phyloP scores from a whole-genome alignment of 192 early-diverging fungal species.

The Mortierella alpina region DNA sequence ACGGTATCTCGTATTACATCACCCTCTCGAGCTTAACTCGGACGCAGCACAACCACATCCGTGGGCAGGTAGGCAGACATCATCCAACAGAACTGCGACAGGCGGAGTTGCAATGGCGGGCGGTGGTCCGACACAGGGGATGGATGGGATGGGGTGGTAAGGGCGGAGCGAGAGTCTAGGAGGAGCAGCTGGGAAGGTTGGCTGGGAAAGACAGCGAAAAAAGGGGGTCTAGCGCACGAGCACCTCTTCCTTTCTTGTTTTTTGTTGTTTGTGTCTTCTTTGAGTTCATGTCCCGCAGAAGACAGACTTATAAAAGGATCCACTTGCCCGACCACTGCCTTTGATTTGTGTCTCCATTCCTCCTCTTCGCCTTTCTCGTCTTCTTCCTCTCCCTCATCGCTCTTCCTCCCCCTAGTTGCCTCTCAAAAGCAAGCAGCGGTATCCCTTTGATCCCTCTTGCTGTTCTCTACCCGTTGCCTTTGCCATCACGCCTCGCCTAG shows the following conservation, averaged over 20 bases:
- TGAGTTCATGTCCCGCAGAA: background rate
- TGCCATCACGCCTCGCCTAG: too few species aligned
- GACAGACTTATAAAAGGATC: background rate
- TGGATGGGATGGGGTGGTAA: background rate
- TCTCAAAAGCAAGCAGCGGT: background rate
- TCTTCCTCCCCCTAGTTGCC: background rate
- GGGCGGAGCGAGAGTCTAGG: conserved; percentile 14
- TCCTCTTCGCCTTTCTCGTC: background rate
- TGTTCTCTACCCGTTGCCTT: background rate
- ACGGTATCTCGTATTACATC: background rate
- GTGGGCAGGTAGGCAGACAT: background rate
- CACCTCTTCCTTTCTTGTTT: background rate
- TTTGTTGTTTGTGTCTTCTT: background rate
- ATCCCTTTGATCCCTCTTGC: background rate
- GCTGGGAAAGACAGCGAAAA: background rate
- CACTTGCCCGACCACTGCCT: too few species aligned
- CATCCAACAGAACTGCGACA: background rate
- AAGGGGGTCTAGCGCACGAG: background rate
- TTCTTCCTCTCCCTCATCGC: too few species aligned
- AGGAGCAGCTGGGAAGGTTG: background rate
- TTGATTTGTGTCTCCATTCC: background rate
- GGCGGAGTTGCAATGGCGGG: conserved; percentile 10
- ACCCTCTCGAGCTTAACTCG: background rate
- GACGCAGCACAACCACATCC: conserved; percentile 1
- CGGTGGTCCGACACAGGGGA: too few species aligned